Base-by-base conservation (phyloP, 2,329 filamentous ascomycete species). In the Calonectria leucothoes region DNA sequence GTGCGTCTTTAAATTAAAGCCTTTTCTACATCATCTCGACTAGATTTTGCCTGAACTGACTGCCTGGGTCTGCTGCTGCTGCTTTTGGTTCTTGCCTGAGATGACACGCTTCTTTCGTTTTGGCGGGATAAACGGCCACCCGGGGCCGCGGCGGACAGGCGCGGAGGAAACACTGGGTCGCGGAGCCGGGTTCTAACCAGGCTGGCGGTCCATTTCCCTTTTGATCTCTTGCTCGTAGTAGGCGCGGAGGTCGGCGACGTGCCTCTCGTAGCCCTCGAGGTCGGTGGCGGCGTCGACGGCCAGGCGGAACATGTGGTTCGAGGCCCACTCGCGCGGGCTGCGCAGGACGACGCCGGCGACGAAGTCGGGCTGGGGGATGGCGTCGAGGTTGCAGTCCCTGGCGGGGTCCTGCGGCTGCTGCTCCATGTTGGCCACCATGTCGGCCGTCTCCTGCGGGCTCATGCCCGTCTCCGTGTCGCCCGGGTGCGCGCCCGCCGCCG, bases 391-490 rank as follows among this genome's bases (percentile, higher is more conserved):
- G 68, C 69, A 57, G 66, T 72, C 68, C 10, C 25, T 25, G 23
- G 7, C 27, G 10, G 69, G 61, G 0, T 61, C 33, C 33, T 63
- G 61, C 11, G 76, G 73, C 23, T 63, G 73, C 23, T 63, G 37
- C 35, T 80, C 76, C 79, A 85, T 82, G 70, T 81, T 83, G 45
- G 49, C 63, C 14, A 85, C 72, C 80, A 85, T 84, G 49, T 12
- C 37, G 6, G 70, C 76, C 29, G 77, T 55, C 17, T 80, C 75
- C 6, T 72, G 37, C 11, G 65, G 55, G 11, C 51, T 14, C 33
- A 76, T 48, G 25, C 74, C 73, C 4, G 59, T 73, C 20, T 49
- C 37, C 10, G 68, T 14, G 12, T 76, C 72, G 17, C 27, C 42
- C 17, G 37, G 27, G 11, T 39, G 20, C 6, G 57, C 33, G 23